phyloP scores from a whole-genome alignment of 163 green algal genomes.

The Smithsoniella earleae region DNA sequence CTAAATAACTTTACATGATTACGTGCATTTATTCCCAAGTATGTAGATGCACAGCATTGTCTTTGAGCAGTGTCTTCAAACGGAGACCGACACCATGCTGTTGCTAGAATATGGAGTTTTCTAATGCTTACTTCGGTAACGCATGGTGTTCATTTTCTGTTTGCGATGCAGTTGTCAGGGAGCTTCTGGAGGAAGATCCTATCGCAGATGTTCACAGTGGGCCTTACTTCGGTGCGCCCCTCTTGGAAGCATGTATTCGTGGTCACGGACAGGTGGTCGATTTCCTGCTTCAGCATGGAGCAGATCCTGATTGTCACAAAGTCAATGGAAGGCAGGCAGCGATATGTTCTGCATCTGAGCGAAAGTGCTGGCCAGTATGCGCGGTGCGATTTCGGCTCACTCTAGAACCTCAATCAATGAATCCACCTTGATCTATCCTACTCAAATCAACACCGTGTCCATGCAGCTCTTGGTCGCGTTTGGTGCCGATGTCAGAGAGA shows the following conservation, averaged over 20 bases:
- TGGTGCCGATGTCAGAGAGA: constrained; percentile 6
- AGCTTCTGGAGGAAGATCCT: constrained; percentile 19
- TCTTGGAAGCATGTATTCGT: neutral
- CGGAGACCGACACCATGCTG: too few species aligned
- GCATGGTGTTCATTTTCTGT: too few species aligned
- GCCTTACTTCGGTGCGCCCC: constrained; percentile 7
- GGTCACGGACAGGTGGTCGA: constrained; percentile 24
- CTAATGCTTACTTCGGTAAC: too few species aligned
- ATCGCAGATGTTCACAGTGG: constrained; percentile 20
- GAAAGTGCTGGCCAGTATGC: constrained; percentile 14
- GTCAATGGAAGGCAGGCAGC: neutral
- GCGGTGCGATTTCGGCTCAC: neutral
- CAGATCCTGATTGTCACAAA: constrained; percentile 8
- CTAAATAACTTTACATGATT: too few species aligned
- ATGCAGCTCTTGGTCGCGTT: constrained; percentile 23
- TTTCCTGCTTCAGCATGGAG: constrained; percentile 22
- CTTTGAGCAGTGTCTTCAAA: too few species aligned
- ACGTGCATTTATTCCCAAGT: too few species aligned
- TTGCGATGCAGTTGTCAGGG: neutral
- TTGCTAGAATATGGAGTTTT: too few species aligned
- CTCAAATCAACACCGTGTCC: too few species aligned
- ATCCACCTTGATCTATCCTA: too few species aligned
- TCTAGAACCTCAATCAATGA: too few species aligned
- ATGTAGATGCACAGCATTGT: too few species aligned
- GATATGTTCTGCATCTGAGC: neutral